Evolutionary conservation across 352 stramenopile genomes (phyloP).

Genomic region (Plasmopara halstedii): DNA sequence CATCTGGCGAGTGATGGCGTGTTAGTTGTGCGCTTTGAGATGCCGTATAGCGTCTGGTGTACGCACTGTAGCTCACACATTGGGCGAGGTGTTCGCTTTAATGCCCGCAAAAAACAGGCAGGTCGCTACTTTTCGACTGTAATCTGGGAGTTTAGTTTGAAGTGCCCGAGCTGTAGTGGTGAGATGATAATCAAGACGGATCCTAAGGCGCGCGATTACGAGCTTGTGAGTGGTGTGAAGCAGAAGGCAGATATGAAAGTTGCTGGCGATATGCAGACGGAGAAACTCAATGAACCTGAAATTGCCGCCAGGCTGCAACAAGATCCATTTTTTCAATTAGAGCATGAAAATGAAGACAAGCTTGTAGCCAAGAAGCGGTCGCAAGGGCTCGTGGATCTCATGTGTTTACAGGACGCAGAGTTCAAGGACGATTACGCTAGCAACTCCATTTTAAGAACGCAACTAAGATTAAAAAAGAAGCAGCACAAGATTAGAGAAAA

Average conservation of each 20-base stretch:
- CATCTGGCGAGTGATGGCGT: slow-evolving; percentile 69
- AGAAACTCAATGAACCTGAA: slow-evolving; percentile 50
- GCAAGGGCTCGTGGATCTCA: slow-evolving; percentile 41
- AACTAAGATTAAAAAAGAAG: slow-evolving; percentile 58
- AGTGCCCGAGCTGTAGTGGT: slow-evolving; percentile 83
- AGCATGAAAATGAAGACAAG: slow-evolving; percentile 75
- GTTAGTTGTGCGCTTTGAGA: slow-evolving; percentile 96
- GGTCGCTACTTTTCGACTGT: slow-evolving; percentile 89
- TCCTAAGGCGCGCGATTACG: slow-evolving; percentile 87
- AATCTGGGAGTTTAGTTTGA: slow-evolving; percentile 93
- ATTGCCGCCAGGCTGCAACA: slow-evolving; percentile 29
- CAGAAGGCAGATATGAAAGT: slow-evolving; percentile 61
- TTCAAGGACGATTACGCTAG: slow-evolving; percentile 64
- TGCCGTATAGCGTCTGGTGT: slow-evolving; percentile 95
- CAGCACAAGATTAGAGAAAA: slow-evolving; percentile 29
- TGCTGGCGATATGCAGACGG: slow-evolving; percentile 29
- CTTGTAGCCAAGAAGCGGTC: slow-evolving; percentile 34
- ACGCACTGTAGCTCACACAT: slow-evolving; percentile 60
- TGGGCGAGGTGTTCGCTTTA: slow-evolving; percentile 90
- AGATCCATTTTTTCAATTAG: slow-evolving; percentile 70
- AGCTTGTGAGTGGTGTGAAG: slow-evolving; percentile 82
- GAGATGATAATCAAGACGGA: slow-evolving; percentile 94
- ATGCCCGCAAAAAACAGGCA: slow-evolving; percentile 91
- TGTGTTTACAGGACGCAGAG: slow-evolving; percentile 48
- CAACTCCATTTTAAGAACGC: slow-evolving; percentile 45